A percentile compares a stretch with the other conserved stretches of the same genome.
phyloP scores from a whole-genome alignment of 805 yeast genomes.

The Candida schatavii region DNA sequence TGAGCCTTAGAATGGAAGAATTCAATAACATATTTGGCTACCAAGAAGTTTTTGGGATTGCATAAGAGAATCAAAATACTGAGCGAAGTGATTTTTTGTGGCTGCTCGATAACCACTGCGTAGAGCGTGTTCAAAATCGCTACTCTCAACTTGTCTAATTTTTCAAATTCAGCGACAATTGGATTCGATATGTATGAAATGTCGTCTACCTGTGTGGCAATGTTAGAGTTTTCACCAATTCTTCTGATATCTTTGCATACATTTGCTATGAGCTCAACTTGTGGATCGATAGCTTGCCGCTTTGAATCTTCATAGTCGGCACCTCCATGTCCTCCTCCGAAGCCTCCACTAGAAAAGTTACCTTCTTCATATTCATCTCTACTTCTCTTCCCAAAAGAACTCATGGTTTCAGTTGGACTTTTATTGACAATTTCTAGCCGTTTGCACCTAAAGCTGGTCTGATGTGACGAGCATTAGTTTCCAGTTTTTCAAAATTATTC shows the following conservation, averaged over 20 bases:
- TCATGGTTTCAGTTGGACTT: constrained; percentile 9
- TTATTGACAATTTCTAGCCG: too few species aligned
- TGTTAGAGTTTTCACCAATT: constrained; percentile 41
- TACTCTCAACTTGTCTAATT: constrained; percentile 55
- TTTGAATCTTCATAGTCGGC: constrained; percentile 28
- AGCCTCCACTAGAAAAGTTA: constrained; percentile 10
- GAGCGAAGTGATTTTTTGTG: constrained; percentile 79
- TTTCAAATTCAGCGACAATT: constrained; percentile 61
- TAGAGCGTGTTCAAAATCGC: constrained; percentile 61
- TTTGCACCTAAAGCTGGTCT: too few species aligned
- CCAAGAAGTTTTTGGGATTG: constrained; percentile 58
- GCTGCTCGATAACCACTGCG: constrained; percentile 80
- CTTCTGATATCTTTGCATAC: constrained; percentile 45
- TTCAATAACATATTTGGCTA: constrained; percentile 69
- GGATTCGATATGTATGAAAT: constrained; percentile 68
- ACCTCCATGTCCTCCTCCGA: constrained; percentile 5
- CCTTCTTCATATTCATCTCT: constrained; percentile 29
- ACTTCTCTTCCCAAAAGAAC: constrained; percentile 20
- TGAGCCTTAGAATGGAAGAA: constrained; percentile 66
- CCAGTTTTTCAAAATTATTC: too few species aligned
- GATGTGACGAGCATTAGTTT: too few species aligned
- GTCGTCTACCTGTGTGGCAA: constrained; percentile 41
- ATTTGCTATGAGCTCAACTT: constrained; percentile 38
- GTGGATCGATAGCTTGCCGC: constrained; percentile 40
- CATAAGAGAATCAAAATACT: constrained; percentile 65